These are phyloP conservation scores for Phytopythium oedochilum DNA, from an alignment of 352 stramenopile species.

Conservation along the genomic window DNA sequence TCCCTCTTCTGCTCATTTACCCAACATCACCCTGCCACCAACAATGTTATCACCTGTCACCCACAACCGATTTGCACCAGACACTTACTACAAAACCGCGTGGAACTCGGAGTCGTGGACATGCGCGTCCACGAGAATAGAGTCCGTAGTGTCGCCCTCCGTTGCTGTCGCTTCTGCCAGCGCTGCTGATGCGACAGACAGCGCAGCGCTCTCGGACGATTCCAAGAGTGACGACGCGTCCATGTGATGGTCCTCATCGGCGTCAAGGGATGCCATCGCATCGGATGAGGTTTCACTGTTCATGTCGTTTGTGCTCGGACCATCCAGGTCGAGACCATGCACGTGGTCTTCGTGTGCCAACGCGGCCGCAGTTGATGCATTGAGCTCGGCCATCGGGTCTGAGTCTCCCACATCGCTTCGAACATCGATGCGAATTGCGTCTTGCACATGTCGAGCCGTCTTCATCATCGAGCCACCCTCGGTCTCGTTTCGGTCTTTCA, in stretches of 20 bases:
- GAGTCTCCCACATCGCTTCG: constrained; percentile 22
- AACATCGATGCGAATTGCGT: constrained; percentile 50
- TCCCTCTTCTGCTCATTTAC: not conserved
- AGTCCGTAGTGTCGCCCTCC: constrained; percentile 11
- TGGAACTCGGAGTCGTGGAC: constrained; percentile 20
- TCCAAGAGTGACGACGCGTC: constrained; percentile 28
- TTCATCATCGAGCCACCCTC: constrained; percentile 58
- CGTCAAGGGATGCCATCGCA: constrained; percentile 20
- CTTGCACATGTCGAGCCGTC: constrained; percentile 55
- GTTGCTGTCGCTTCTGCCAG: constrained; percentile 23
- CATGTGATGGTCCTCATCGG: constrained; percentile 26
- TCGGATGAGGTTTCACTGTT: constrained; percentile 8
- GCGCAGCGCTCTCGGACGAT: constrained; percentile 24
- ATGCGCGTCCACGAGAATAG: constrained; percentile 18
- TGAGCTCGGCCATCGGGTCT: constrained; percentile 3
- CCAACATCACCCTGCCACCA: too few relatives aligned
- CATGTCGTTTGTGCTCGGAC: constrained; percentile 1
- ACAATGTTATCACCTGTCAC: not conserved
- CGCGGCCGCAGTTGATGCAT: not conserved
- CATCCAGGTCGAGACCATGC: constrained; percentile 18
- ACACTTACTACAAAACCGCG: constrained; percentile 25
- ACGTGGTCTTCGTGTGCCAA: constrained; percentile 10
- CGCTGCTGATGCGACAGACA: constrained; percentile 31
- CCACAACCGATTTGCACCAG: not conserved
- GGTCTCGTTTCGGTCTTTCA: constrained; percentile 65